Evolutionary conservation across 768 basidiomycete genomes (phyloP).

Genomic region (Russula foetens): DNA sequence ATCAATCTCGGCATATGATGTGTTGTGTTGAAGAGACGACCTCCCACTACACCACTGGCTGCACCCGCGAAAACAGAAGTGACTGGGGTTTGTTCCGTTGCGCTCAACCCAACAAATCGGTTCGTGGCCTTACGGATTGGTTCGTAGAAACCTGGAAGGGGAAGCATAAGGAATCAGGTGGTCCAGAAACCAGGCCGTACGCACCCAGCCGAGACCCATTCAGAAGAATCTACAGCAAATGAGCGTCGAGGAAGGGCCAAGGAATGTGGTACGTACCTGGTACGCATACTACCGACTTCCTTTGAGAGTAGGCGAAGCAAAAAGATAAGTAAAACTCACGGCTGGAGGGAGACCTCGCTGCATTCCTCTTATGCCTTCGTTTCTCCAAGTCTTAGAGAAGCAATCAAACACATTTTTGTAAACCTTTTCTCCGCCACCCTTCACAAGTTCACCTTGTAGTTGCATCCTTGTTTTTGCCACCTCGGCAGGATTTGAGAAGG

Average conservation of each 20-base stretch:
- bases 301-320: background rate
- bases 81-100: slow-evolving; percentile 57
- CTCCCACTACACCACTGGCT: slow-evolving; percentile 83
- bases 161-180: background rate
- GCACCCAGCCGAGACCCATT: slow-evolving; percentile 86
- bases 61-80: slow-evolving; percentile 87
- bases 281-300: slow-evolving; percentile 64
- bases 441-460: slow-evolving; percentile 90
- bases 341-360: slow-evolving; percentile 90
- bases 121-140: slow-evolving; percentile 75
- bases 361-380: slow-evolving; percentile 86
- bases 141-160: slow-evolving; percentile 83
- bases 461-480: slow-evolving; percentile 95
- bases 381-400: slow-evolving; percentile 74
- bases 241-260: background rate
- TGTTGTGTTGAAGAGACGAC: slow-evolving; percentile 30
- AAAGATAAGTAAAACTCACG: slow-evolving; percentile 38
- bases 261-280: slow-evolving; percentile 54
- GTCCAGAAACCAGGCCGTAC: slow-evolving; percentile 11
- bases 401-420: slow-evolving; percentile 90
- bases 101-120: slow-evolving; percentile 49
- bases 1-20: background rate
- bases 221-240: slow-evolving; percentile 59
- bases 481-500: slow-evolving; percentile 71
- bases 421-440: slow-evolving; percentile 58